Evolutionary conservation across 2,329 filamentous ascomycete genomes (phyloP).

Genomic region (Epichloe typhina): DNA sequence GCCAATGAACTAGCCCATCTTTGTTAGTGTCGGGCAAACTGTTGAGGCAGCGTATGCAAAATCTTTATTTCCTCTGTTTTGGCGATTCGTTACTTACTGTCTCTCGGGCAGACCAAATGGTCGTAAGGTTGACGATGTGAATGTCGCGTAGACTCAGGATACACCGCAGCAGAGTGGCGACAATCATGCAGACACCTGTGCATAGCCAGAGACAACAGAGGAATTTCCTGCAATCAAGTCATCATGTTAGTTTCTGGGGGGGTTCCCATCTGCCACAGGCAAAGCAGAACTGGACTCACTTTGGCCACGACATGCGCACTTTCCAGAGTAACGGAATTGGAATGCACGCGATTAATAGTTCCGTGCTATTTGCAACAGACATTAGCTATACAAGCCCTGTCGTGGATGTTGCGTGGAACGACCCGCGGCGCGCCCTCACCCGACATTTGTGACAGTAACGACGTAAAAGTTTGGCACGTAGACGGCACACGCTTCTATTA

Average conservation of each 20-base stretch:
- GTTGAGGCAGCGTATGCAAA: background rate
- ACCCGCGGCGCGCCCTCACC: background rate
- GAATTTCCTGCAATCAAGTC: conserved; percentile 15
- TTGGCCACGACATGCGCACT: conserved; percentile 19
- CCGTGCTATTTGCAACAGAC: conserved; percentile 19
- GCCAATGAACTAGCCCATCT: conserved; percentile 24
- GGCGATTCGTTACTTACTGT: conserved; percentile 16
- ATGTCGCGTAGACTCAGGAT: conserved; percentile 23
- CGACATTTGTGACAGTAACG: background rate
- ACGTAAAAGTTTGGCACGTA: background rate
- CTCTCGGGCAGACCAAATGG: conserved; percentile 18
- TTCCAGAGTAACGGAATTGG: conserved; percentile 27
- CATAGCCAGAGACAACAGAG: conserved; percentile 26
- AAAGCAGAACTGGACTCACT: background rate
- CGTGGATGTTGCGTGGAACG: background rate
- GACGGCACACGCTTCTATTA: background rate
- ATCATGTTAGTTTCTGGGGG: background rate
- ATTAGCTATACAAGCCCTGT: background rate
- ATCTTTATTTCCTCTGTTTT: background rate
- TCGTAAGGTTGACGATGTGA: conserved; percentile 23
- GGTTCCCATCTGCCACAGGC: background rate
- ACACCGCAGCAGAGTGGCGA: conserved; percentile 28
- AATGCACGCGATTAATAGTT: conserved; percentile 24
- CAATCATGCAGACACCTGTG: conserved; percentile 26
- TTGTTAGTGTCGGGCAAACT: too few species aligned